A percentile compares a stretch with the other conserved stretches of the same genome.
phyloP scores from a whole-genome alignment of 305 asterid species.

The Fraxinus velutina region DNA sequence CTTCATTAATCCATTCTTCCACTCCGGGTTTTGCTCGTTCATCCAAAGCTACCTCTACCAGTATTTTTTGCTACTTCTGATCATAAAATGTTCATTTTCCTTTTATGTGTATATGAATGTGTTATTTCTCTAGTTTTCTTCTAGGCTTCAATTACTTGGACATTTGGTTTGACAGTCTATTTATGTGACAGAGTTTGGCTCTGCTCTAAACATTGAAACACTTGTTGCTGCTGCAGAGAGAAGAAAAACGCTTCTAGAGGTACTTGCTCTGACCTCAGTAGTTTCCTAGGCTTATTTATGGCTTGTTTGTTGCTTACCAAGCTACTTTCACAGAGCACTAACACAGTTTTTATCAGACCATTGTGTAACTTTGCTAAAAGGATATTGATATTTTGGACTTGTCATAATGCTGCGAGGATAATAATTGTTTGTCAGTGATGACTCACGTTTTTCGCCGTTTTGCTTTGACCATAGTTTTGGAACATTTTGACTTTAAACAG shows the following conservation, averaged over 20 bases:
- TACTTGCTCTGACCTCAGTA: slow-evolving; percentile 28
- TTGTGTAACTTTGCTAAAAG: not conserved
- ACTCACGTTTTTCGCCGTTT: not conserved
- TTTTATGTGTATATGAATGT: slow-evolving; percentile 11
- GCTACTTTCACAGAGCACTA: not conserved
- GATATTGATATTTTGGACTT: not conserved
- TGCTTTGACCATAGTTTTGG: not conserved
- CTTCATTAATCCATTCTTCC: slow-evolving; percentile 46
- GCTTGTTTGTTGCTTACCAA: slow-evolving; percentile 6
- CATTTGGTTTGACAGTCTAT: slow-evolving; percentile 17
- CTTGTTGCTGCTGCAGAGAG: slow-evolving; percentile 99
- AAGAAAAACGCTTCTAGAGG: slow-evolving; percentile 92
- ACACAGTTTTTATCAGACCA: not conserved
- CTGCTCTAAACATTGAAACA: slow-evolving; percentile 94
- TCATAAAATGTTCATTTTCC: not conserved
- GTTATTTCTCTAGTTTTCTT: slow-evolving; percentile 13
- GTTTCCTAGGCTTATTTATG: slow-evolving; percentile 15
- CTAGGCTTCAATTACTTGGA: slow-evolving; percentile 8
- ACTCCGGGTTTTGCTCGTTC: slow-evolving; percentile 66
- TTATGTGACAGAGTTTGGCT: slow-evolving; percentile 71
- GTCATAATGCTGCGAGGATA: not conserved
- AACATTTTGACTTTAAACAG: not conserved
- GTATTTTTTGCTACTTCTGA: slow-evolving; percentile 37
- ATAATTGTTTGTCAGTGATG: not conserved
- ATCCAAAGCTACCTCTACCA: slow-evolving; percentile 64